These are phyloP conservation scores for Phlebiopsis gigantea DNA, from an alignment of 768 basidiomycete genomes.

Conservation along the genomic window DNA sequence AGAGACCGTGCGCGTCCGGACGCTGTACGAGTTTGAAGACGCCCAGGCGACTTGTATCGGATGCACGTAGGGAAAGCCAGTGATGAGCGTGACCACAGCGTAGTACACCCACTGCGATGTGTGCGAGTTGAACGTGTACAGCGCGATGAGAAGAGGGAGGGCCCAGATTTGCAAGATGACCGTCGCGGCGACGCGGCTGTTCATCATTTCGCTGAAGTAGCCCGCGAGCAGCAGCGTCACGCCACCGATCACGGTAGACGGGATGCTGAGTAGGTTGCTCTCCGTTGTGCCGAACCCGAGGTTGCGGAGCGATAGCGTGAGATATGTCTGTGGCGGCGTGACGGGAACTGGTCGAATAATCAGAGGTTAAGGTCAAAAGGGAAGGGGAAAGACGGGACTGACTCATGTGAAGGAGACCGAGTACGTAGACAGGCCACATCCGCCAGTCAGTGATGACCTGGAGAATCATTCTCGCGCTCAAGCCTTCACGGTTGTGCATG, in stretches of 20 bases:
- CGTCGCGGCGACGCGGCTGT: constrained; percentile 51
- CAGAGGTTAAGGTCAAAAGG: background rate
- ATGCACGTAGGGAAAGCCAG: constrained; percentile 39
- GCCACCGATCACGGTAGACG: constrained; percentile 50
- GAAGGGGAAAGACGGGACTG: constrained; percentile 15
- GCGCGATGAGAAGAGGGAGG: constrained; percentile 52
- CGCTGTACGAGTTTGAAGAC: constrained; percentile 55
- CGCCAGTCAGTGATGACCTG: constrained; percentile 51
- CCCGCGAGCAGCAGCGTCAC: constrained; percentile 35
- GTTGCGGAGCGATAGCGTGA: constrained; percentile 56
- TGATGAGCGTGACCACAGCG: constrained; percentile 48
- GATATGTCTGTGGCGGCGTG: constrained; percentile 54
- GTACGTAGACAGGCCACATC: constrained; percentile 60
- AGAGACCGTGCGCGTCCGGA: constrained; percentile 45
- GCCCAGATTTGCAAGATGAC: constrained; percentile 59
- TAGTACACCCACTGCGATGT: constrained; percentile 58
- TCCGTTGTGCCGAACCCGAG: constrained; percentile 61
- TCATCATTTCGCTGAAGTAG: constrained; percentile 49
- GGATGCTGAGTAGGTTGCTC: constrained; percentile 58
- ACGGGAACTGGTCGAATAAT: constrained; percentile 46
- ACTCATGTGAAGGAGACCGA: constrained; percentile 53
- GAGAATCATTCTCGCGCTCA: constrained; percentile 44
- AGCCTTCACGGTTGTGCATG: constrained; percentile 71
- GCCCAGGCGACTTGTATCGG: constrained; percentile 44
- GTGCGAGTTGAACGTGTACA: constrained; percentile 42